Percentiles rank a stretch among this genome's conserved stretches.
These are phyloP conservation scores for Claviceps cyperi DNA, from an alignment of 2,329 filamentous ascomycete species.

Conservation along the genomic window DNA sequence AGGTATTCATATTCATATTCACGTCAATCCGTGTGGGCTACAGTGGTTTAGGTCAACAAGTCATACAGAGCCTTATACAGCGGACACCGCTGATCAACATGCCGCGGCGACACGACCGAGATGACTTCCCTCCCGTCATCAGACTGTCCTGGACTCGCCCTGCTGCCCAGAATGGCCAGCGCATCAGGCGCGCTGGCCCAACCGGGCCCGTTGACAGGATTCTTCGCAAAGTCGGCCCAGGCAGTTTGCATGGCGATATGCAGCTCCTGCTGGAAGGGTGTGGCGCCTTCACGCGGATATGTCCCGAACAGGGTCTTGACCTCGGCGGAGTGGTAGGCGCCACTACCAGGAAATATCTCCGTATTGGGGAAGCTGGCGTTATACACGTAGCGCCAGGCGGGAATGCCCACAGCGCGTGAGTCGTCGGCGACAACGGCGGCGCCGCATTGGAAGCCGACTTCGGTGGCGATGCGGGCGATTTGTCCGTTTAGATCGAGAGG, in stretches of 20 bases:
- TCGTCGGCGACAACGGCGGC: conserved; percentile 15
- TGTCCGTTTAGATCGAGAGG: conserved; percentile 10
- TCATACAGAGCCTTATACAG: neutral
- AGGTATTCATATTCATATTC: too few species aligned
- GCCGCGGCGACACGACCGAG: neutral
- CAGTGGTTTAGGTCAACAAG: neutral
- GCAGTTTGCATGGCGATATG: conserved; percentile 14
- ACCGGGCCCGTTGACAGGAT: conserved; percentile 12
- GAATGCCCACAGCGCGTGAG: conserved; percentile 18
- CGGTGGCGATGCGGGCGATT: conserved; percentile 9
- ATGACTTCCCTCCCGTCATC: neutral
- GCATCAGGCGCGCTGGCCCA: conserved; percentile 11
- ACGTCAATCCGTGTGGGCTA: too few species aligned
- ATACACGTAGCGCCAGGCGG: conserved; percentile 30
- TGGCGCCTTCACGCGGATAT: conserved; percentile 9
- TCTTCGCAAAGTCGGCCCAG: conserved; percentile 16
- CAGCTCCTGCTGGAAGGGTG: conserved; percentile 9
- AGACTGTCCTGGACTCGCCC: neutral
- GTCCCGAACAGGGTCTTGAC: conserved; percentile 29
- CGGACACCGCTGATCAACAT: neutral
- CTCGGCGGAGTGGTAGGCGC: conserved; percentile 32
- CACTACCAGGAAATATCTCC: conserved; percentile 18
- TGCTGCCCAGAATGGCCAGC: conserved; percentile 13
- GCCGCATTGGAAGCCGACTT: conserved; percentile 12
- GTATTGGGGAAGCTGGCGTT: conserved; percentile 34